phyloP scores from a whole-genome alignment of 2,329 filamentous ascomycete genomes.

The Cadophora gregata region DNA sequence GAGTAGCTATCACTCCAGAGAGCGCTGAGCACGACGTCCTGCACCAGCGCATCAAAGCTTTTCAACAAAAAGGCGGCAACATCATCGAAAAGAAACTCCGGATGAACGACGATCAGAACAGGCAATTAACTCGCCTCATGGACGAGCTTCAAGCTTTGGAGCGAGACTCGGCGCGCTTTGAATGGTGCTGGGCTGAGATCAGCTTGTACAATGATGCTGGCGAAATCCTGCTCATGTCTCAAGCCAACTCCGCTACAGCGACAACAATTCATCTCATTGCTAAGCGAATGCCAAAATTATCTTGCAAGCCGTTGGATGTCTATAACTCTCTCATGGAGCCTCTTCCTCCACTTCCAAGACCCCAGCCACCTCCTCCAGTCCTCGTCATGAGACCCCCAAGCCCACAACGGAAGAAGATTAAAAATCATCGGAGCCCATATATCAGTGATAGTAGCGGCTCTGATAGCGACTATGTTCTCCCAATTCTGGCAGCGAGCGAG shows the following conservation, averaged over 20 bases:
- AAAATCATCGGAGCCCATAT: constrained; percentile 5
- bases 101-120: constrained; percentile 34
- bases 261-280: constrained; percentile 35
- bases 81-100: constrained; percentile 32
- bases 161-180: constrained; percentile 32
- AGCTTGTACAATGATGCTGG: constrained; percentile 28
- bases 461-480: constrained; percentile 20
- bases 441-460: constrained; percentile 15
- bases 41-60: constrained; percentile 24
- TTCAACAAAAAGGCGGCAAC: constrained; percentile 20
- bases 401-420: constrained; percentile 12
- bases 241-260: constrained; percentile 2
- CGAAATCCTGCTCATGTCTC: constrained; percentile 16
- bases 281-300: constrained; percentile 25
- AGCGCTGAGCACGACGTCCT: constrained; percentile 12
- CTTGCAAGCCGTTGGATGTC: constrained; percentile 24
- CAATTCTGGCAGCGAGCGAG: constrained; percentile 21
- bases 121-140: constrained; percentile 34
- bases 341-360: constrained; percentile 3
- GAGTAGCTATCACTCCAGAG: constrained; percentile 30
- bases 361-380: not conserved
- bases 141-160: constrained; percentile 32
- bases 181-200: constrained; percentile 37
- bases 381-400: not conserved
- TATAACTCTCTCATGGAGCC: constrained; percentile 28